Base-by-base conservation (phyloP, 2,329 filamentous ascomycete species). In the Westerdykella sp. region DNA sequence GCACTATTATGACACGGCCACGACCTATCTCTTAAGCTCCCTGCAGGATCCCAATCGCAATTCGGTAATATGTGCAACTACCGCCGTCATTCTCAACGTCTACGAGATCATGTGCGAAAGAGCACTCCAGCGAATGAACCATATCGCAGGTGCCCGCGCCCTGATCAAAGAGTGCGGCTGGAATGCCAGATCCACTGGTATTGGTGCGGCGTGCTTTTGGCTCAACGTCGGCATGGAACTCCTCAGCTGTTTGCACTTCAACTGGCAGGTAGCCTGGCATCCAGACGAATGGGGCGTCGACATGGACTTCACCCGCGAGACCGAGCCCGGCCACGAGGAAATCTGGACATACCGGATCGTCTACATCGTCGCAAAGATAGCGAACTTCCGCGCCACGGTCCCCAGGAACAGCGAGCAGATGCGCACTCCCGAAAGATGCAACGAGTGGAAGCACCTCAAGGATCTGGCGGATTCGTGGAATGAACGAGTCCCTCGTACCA, bases 121-220 rank as follows among this genome's bases (percentile, higher is more conserved):
- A 52, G 81, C 85, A 5, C 73, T 83, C 31, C 81, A 88, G 55
- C 78, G 85, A n/a, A 91, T 93, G 83, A 90, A 86, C 54, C 90
- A 95, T 59, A 90, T 91, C 52, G 84, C 85, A 0, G 88, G 88
- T 5, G 87, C 88, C 9, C 78, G 88, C 41, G 87, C 87, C 1
- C 72, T 95, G 39, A 90, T 96, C 56, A 87, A 88, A 48, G 88
- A 95, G 60, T 95, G 89, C 57, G 81, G 83, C 4, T 96, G 91
- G 91, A 84, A 87, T 56, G 87, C 87, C 0, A 80, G 75, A 48
- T 85, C 85, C 30, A 78, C 76, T 1, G 89, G 90, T 0, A 80
- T 95, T 15, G 90, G 88, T 1, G 80, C 83, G 0, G 88, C 90
- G 1, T 96, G 90, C 65, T 96, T 96, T 69, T 96, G 91, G 90